Evolutionary conservation across 2,329 filamentous ascomycete species (phyloP), one percentile per base, ranked within the genome.

Genomic region (Emmonsiellopsis sp.): DNA sequence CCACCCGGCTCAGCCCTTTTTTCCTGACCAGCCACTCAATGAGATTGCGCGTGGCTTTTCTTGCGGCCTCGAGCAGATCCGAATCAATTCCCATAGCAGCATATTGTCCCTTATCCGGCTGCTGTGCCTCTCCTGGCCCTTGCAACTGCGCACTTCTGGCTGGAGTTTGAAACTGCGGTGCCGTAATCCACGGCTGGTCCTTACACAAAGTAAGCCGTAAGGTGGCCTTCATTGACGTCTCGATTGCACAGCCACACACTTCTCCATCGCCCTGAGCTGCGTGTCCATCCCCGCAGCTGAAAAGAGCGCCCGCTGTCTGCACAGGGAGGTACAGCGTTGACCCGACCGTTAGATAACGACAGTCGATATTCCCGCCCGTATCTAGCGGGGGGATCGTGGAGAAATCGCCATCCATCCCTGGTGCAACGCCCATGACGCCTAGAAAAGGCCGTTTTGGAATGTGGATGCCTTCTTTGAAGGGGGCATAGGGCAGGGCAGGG

Each of bases 281-380:
- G 61, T 80, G 77, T 0, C 76, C 77, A 59, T 81, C 77, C 37
- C 77, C 77, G 55, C 75, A 78, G 60, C 74, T 77, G 61, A 80
- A 78, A 10, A 79, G 65, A 0, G 76, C 77, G 0, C 77, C 77
- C 2, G 69, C 58, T 0, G 73, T 72, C 59, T 77, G 71, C 10
- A 79, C 71, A 11, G 77, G 77, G 1, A 80, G 67, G 59, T 74
- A 78, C 17, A 80, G 65, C 5, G 65, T 70, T 0, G 74, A 69
- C 0, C 77, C 77, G 2, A 68, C 64, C 5, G 70, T 74, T 34
- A 79, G 60, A 56, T 79, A 71, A 42, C 73, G 74, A 56, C 76
- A 78, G 61, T 81, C 78, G 47, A 81, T 71, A 59, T 80, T 81
- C n/a, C 77, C 77, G 47, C 78, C 77, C 3, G 72, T 75, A 31